Percentiles rank a stretch among this genome's conserved stretches.
Evolutionary conservation across 2,329 filamentous ascomycete genomes (phyloP).

Genomic region (Arthrobotrys iridis): DNA sequence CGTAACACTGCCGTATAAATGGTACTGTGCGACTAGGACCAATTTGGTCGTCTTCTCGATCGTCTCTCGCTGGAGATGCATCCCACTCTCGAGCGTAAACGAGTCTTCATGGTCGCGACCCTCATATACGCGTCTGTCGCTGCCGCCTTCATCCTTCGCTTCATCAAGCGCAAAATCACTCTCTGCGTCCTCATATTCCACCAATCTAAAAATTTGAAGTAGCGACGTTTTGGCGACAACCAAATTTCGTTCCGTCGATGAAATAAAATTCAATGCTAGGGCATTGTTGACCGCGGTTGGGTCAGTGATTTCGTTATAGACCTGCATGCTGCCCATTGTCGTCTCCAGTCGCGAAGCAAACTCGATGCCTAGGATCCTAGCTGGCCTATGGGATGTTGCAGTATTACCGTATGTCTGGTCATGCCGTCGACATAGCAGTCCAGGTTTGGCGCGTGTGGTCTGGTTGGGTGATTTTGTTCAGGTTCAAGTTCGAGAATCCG

Average conservation of each 20-base stretch:
- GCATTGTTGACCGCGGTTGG: slow-evolving; percentile 94
- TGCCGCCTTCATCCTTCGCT: slow-evolving; percentile 65
- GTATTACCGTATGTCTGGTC: neutral
- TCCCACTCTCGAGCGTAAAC: slow-evolving; percentile 72
- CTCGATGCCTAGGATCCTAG: neutral
- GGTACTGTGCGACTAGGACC: slow-evolving; percentile 83
- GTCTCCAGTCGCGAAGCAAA: neutral
- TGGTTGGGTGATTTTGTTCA: neutral
- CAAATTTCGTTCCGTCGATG: slow-evolving; percentile 80
- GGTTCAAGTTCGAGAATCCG: neutral
- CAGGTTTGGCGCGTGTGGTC: slow-evolving; percentile 18
- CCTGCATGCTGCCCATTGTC: slow-evolving; percentile 48
- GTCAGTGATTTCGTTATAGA: slow-evolving; percentile 91
- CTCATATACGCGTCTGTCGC: slow-evolving; percentile 65
- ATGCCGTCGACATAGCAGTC: slow-evolving; percentile 20
- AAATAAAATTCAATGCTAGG: slow-evolving; percentile 79
- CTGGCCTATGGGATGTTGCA: slow-evolving; percentile 5
- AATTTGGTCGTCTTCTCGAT: slow-evolving; percentile 77
- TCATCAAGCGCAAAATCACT: slow-evolving; percentile 61
- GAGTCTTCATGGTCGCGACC: slow-evolving; percentile 74
- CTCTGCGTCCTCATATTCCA: slow-evolving; percentile 63
- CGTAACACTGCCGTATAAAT: slow-evolving; percentile 83
- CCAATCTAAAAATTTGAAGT: slow-evolving; percentile 85
- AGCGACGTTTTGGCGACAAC: slow-evolving; percentile 91
- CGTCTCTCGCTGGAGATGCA: slow-evolving; percentile 69